phyloP scores from a whole-genome alignment of 2,329 filamentous ascomycete species.

The Hypoxylon sp. region DNA sequence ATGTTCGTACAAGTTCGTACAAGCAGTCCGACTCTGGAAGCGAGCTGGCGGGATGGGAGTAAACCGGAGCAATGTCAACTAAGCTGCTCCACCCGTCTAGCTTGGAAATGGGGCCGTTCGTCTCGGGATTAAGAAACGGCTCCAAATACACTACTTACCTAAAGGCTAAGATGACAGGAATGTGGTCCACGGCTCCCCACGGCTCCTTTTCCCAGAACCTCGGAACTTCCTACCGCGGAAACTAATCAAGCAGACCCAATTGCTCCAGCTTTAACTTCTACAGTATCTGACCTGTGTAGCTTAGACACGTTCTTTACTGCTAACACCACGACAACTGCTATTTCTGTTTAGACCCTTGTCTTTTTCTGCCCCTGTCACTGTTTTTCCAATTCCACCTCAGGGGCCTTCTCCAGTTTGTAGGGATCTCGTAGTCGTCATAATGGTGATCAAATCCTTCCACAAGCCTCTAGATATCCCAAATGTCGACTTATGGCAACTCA shows the following conservation, averaged over 20 bases:
- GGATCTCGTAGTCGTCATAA: conserved; percentile 53
- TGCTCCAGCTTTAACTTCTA: conserved; percentile 1
- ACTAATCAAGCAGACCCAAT: background rate
- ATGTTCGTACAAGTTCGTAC: background rate
- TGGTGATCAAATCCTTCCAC: conserved; percentile 79
- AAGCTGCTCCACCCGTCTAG: background rate
- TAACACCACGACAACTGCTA: background rate
- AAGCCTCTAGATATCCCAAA: conserved; percentile 76
- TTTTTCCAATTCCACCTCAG: too few species aligned
- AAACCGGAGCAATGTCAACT: conserved; percentile 5
- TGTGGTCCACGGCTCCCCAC: conserved; percentile 16
- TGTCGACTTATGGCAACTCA: conserved; percentile 80
- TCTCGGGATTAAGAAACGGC: background rate
- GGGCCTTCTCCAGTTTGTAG: too few species aligned
- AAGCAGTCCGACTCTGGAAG: background rate
- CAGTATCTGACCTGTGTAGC: too few species aligned
- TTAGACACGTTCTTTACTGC: too few species aligned
- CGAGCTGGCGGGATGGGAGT: background rate
- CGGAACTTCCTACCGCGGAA: conserved; percentile 31
- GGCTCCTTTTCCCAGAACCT: conserved; percentile 33
- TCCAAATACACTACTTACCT: conserved; percentile 2
- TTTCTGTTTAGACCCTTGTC: background rate
- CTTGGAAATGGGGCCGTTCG: background rate
- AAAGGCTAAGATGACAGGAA: background rate
- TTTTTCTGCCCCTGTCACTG: background rate